Evolutionary conservation across 2,329 filamentous ascomycete species (phyloP), one percentile per base, ranked within the genome.

Genomic region (Botrytis fragariae): DNA sequence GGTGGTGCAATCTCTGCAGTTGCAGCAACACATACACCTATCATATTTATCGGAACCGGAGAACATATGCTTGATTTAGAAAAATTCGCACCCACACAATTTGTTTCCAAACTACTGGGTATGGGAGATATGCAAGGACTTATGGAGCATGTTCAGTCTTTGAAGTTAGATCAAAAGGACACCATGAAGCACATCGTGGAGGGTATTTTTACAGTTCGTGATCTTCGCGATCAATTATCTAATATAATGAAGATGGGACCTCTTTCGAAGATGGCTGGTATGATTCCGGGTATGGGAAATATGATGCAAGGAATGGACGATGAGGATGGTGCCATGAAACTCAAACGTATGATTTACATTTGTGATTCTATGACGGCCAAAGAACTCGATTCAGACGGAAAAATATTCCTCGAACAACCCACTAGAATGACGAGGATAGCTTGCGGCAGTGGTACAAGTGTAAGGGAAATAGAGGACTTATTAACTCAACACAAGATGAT

Each of bases 161-260:
- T 99, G 69, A 98, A 97, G 82, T 89, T 98, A 68, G 95, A 98
- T 83, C 96, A 98, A 78, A 98, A 99, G 84, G 95, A 98, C 79
- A 98, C 96, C 5, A 98, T 99, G 87, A 99, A 99, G 86, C 95
- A 99, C 84, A 97, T 99, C 77, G 92, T 94, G 10, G 95, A 98
- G 80, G 96, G 96, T 72, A 95, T 98, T 76, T 99, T 98, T 83
- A 97, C 96, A 0, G 89, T 99, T 48, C 92, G 96, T 72, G 96
- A 99, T 82, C 87, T 99, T 77, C 90, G 96, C 32, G 96, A 99
- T 81, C 97, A 99, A 81, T 90, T 99, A 20, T 92, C 92, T 74
- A 98, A 98, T 80, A 98, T 99, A 80, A 98, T 98, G 94, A 99
- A 99, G 85, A 98, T 99, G 96, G 96, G 96, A 0, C 96, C 96